Conservation (phyloP, 192 early-diverging fungal genomes). For the Coemansia sp. region DNA sequence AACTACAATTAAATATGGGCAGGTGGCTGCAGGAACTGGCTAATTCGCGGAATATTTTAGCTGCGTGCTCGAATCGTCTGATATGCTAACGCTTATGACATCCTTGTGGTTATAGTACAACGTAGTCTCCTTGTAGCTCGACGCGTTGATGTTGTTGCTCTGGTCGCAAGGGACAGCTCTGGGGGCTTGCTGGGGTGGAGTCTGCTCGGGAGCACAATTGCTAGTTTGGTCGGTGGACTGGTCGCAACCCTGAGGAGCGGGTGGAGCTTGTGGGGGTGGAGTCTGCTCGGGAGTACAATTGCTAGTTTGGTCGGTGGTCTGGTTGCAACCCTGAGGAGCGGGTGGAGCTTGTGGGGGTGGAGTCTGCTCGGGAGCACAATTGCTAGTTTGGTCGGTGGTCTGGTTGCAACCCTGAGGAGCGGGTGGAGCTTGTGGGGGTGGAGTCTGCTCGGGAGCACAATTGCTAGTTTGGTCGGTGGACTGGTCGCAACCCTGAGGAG, state of each 20-base stretch:
- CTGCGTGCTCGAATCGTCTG: slow-evolving; percentile 21
- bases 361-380: background rate
- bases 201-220: background rate
- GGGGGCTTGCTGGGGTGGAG: background rate
- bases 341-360: background rate
- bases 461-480: no score
- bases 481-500: no score
- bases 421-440: no score
- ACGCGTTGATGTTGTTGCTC: slow-evolving; percentile 9
- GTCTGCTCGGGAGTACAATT: background rate
- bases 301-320: background rate
- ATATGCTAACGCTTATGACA: slow-evolving; percentile 9
- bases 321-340: background rate
- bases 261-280: background rate
- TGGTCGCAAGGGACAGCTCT: slow-evolving; percentile 1
- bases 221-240: background rate
- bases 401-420: no score
- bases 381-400: no score
- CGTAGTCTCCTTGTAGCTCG: slow-evolving; percentile 23
- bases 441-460: no score
- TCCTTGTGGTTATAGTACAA: slow-evolving; percentile 39
- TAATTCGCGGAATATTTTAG: slow-evolving; percentile 12
- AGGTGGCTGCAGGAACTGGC: background rate
- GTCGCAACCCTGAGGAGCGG: background rate
- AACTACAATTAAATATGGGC: background rate